phyloP scores from a whole-genome alignment of 805 yeast genomes.

The Wickerhamomyces canadensis region DNA sequence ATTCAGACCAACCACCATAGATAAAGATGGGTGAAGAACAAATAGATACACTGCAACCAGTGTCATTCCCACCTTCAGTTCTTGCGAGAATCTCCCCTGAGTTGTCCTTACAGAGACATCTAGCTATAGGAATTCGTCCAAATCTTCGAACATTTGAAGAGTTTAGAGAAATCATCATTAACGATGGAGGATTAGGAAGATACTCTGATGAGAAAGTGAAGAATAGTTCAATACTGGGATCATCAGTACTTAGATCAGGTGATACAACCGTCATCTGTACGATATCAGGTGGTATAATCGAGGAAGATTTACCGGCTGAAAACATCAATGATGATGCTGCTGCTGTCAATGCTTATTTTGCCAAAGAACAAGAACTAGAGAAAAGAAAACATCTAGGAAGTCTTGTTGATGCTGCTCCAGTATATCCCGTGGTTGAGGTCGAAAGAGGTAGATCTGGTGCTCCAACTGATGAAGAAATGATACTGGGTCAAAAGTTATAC shows the following conservation, averaged over 20 bases:
- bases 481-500: conserved; percentile 57
- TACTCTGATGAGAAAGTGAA: conserved; percentile 27
- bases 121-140: conserved; percentile 73
- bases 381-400: conserved; percentile 20
- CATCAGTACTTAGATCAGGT: conserved; percentile 65
- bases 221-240: conserved; percentile 47
- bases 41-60: conserved; percentile 26
- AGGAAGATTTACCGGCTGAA: conserved; percentile 41
- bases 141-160: conserved; percentile 65
- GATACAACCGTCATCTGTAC: conserved; percentile 69
- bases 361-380: conserved; percentile 29
- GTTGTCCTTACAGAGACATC: conserved; percentile 70
- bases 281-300: conserved; percentile 62
- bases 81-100: conserved; percentile 85
- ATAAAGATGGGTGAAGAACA: neutral
- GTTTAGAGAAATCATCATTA: conserved; percentile 51
- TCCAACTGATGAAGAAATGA: conserved; percentile 84
- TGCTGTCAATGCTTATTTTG: conserved; percentile 25
- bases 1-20: no score
- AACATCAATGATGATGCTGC: conserved; percentile 35
- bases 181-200: conserved; percentile 34
- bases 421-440: conserved; percentile 74
- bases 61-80: conserved; percentile 75
- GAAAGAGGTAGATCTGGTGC: conserved; percentile 72
- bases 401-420: conserved; percentile 30